A percentile compares a stretch with the other conserved stretches of the same genome.
phyloP scores from a whole-genome alignment of 2,329 filamentous ascomycete genomes.

The Zasmidium cellare region DNA sequence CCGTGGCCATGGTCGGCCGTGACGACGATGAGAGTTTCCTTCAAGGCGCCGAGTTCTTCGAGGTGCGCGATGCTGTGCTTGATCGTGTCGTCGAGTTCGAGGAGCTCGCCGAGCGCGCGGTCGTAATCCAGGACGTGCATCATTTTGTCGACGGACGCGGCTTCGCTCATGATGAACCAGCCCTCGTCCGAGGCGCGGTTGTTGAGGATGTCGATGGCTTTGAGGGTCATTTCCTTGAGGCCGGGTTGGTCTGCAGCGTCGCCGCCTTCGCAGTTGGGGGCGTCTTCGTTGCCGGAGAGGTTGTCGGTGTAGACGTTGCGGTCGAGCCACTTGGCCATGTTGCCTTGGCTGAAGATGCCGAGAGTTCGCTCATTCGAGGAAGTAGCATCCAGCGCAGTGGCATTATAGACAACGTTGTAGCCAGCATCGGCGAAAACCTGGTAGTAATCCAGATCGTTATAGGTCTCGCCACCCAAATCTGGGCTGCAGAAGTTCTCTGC shows the following conservation, averaged over 20 bases:
- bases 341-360: constrained; percentile 73
- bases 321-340: constrained; percentile 80
- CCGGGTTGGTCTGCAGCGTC: constrained; percentile 75
- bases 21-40: constrained; percentile 76
- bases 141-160: constrained; percentile 83
- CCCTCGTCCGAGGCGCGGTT: constrained; percentile 60
- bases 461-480: constrained; percentile 60
- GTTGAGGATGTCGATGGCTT: constrained; percentile 55
- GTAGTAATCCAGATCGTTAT: constrained; percentile 71
- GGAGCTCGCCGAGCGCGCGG: constrained; percentile 77
- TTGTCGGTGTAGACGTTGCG: constrained; percentile 77
- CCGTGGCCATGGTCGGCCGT: constrained; percentile 89
- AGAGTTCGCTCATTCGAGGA: constrained; percentile 64
- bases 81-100: constrained; percentile 83
- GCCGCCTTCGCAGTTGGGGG: constrained; percentile 64
- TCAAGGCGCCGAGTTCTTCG: constrained; percentile 62
- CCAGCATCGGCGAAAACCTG: constrained; percentile 68
- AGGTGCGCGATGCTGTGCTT: constrained; percentile 73
- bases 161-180: constrained; percentile 87
- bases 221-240: constrained; percentile 86
- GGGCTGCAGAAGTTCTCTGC: constrained; percentile 72
- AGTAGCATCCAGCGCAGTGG: constrained; percentile 64
- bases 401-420: constrained; percentile 73
- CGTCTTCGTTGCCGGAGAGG: constrained; percentile 64
- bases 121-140: constrained; percentile 87